Percentiles rank a stretch among this genome's conserved stretches.
phyloP scores from a whole-genome alignment of 345 rosid species.

The Citrus maxima region DNA sequence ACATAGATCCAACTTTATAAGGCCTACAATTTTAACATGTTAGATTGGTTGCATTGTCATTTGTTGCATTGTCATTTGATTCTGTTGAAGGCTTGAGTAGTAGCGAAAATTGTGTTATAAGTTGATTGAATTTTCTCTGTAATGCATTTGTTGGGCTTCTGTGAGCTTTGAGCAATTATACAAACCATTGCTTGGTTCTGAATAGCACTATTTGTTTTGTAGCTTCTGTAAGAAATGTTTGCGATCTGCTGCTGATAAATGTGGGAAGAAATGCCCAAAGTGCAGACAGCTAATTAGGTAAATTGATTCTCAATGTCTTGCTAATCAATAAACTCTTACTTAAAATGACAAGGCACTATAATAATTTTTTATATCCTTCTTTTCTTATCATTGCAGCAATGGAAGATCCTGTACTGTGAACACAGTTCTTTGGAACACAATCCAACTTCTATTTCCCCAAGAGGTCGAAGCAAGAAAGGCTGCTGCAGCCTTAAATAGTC shows the following conservation, averaged over 20 bases:
- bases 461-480: slow-evolving; percentile 84
- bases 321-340: not conserved
- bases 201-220: slow-evolving; percentile 7
- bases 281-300: slow-evolving; percentile 91
- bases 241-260: slow-evolving; percentile 77
- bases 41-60: not conserved
- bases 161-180: not conserved
- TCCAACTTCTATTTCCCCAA: slow-evolving; percentile 85
- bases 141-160: not conserved
- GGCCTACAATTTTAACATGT: not conserved
- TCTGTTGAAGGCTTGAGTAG: not conserved
- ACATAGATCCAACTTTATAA: not conserved
- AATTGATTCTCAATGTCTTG: not conserved
- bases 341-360: not conserved
- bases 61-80: not conserved
- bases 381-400: slow-evolving; percentile 42
- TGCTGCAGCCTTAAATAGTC: slow-evolving; percentile 19
- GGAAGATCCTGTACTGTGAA: slow-evolving; percentile 85
- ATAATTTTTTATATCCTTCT: not conserved
- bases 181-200: not conserved
- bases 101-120: not conserved
- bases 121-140: not conserved
- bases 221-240: slow-evolving; percentile 93
- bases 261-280: slow-evolving; percentile 91
- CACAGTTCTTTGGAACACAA: slow-evolving; percentile 97